Evolutionary conservation across 2,329 filamentous ascomycete species (phyloP).

Genomic region (Beauveria asiatica): DNA sequence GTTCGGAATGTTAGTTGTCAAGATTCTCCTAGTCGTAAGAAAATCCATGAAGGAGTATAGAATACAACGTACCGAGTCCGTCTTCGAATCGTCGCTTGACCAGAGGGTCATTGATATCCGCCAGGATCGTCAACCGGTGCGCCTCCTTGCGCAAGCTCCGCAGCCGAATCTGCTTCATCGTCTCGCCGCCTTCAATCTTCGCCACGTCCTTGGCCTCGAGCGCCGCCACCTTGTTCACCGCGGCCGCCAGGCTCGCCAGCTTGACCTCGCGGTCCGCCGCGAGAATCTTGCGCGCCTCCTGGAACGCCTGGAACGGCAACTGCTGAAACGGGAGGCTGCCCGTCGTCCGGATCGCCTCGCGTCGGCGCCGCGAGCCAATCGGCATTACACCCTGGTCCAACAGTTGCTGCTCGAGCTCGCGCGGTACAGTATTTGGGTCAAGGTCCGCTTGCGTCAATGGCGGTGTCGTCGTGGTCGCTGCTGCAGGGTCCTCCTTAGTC

Average conservation of each 20-base stretch:
- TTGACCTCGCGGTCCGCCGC: constrained; percentile 75
- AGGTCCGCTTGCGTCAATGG: constrained; percentile 31
- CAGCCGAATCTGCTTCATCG: constrained; percentile 6
- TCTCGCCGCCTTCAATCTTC: constrained; percentile 47
- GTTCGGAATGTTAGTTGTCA: background rate
- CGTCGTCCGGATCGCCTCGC: constrained; percentile 58
- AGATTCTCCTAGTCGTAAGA: too few species aligned
- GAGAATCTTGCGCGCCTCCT: constrained; percentile 83
- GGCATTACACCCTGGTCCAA: constrained; percentile 61
- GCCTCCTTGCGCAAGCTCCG: constrained; percentile 35
- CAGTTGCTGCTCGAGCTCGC: constrained; percentile 51
- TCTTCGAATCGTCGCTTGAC: constrained; percentile 95
- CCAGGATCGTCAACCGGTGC: constrained; percentile 75
- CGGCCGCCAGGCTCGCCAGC: constrained; percentile 59
- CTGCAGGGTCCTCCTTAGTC: background rate
- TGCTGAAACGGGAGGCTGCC: constrained; percentile 79
- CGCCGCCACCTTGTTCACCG: constrained; percentile 59
- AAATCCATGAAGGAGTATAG: too few species aligned
- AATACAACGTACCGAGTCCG: constrained; percentile 57
- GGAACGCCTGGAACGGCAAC: constrained; percentile 94
- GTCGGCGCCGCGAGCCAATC: constrained; percentile 76
- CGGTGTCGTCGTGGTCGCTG: constrained; percentile 12
- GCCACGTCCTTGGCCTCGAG: constrained; percentile 51
- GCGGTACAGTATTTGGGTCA: constrained; percentile 62
- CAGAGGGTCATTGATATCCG: constrained; percentile 89